Base-by-base conservation (phyloP, 2,329 filamentous ascomycete species). In the Xylaria sp. region DNA sequence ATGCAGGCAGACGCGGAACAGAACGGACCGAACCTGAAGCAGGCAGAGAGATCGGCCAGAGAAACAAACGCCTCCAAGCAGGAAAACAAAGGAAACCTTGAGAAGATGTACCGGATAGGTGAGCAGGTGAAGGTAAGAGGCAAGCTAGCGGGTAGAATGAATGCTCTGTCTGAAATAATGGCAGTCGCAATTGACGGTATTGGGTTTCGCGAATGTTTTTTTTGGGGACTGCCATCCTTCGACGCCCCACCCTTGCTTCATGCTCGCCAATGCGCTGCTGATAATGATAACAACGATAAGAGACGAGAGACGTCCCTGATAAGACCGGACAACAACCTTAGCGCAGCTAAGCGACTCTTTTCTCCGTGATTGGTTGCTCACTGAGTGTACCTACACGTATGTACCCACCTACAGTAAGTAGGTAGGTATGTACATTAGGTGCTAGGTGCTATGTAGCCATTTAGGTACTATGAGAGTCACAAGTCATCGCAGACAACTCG, bases 161-260 rank as follows among this genome's bases (percentile, higher is more conserved):
- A 37, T 37, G 34, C 34, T 37, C 34, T 37, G 10, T 37, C 34
- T 37, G 10, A 37, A 6, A 37, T 37, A 37, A 37, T 37, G 34
- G 34, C 34, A 9, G 34, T 37, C 34, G 34, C 34, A 37, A 37
- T 10, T 2, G 34, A 37, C 34, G 7, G 34, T n/a, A n/a, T n/a
- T n/a, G 1, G 34, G 28, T 28, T 37, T 37, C 34, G 12, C 55
- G 44, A 48, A 20, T 48, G n/a, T 20, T 48, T 48, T 48, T 28
- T 41, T 25, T n/a, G n/a, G 31, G 10, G 23, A n/a, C n/a, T 15
- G 23, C 39, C 34, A 63, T 41, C 50, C n/a, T 54, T 39, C 15
- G 25, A n/a, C 18, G 63, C 58, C 64, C 58, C 55, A 63, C 61
- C 41, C 15, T n/a, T n/a, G 13, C 15, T 13, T 46, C 4, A 37